phyloP scores from a whole-genome alignment of 2,329 filamentous ascomycete genomes.

The Metarhizium rileyi region DNA sequence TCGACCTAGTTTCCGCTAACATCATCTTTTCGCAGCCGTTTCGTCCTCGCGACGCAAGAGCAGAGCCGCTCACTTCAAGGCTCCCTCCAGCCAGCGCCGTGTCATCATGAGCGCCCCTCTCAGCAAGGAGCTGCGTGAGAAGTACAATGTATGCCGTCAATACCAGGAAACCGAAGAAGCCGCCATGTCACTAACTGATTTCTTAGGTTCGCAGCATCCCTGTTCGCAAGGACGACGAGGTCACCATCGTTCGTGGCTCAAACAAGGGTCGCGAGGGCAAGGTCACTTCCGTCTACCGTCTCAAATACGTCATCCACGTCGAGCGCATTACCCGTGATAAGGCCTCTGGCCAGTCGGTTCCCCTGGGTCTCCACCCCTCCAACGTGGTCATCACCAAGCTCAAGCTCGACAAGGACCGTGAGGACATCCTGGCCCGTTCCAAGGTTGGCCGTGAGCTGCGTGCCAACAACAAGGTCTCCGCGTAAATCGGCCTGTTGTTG shows the following conservation, averaged over 20 bases:
- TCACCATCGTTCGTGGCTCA: constrained; percentile 80
- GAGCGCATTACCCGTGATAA: constrained; percentile 97
- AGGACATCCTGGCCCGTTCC: constrained; percentile 80
- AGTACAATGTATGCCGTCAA: constrained; percentile 69
- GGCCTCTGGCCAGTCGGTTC: constrained; percentile 91
- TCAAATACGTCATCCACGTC: constrained; percentile 96
- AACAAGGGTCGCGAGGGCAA: constrained; percentile 99
- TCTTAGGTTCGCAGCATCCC: constrained; percentile 86
- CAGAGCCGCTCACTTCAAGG: constrained; percentile 96
- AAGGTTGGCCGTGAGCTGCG: constrained; percentile 67
- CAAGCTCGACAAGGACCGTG: constrained; percentile 94
- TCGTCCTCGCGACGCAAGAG: constrained; percentile 90
- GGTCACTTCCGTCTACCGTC: constrained; percentile 93
- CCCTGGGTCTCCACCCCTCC: constrained; percentile 87
- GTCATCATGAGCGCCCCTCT: constrained; percentile 95
- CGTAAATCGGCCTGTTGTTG: constrained; percentile 25
- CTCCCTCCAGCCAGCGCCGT: constrained; percentile 88
- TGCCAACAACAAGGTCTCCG: constrained; percentile 60
- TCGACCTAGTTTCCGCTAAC: too few species aligned
- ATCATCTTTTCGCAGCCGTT: constrained; percentile 36
- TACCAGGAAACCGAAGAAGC: background rate
- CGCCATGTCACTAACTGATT: background rate
- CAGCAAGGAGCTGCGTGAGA: constrained; percentile 94
- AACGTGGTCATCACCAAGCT: constrained; percentile 98
- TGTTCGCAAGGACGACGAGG: constrained; percentile 96